Evolutionary conservation across 768 basidiomycete genomes (phyloP).

Genomic region (Termitomyces sp.): DNA sequence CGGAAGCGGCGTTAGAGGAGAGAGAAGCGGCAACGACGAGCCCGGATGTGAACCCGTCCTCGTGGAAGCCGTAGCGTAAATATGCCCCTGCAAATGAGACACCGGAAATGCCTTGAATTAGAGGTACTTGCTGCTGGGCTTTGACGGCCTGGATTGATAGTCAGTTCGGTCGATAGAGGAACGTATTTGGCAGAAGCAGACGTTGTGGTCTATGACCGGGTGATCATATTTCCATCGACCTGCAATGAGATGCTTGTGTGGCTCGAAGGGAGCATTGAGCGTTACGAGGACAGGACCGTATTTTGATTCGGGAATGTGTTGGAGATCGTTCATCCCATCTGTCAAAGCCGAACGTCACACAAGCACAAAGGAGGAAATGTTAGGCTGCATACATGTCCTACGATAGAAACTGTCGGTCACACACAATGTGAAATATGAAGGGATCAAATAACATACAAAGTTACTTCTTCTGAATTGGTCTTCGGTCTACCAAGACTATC

Average conservation of each 20-base stretch:
- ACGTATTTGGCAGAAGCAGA: slow-evolving; percentile 16
- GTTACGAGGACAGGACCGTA: slow-evolving; percentile 67
- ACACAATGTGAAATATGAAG: neutral
- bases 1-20: slow-evolving; percentile 2
- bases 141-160: slow-evolving; percentile 35
- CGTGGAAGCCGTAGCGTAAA: slow-evolving; percentile 76
- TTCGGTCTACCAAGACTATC: slow-evolving; percentile 19
- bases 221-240: slow-evolving; percentile 63
- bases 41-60: slow-evolving; percentile 63
- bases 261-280: slow-evolving; percentile 65
- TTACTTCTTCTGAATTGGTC: slow-evolving; percentile 48
- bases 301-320: slow-evolving; percentile 48
- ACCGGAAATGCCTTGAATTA: slow-evolving; percentile 57
- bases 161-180: neutral
- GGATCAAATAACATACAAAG: slow-evolving; percentile 40
- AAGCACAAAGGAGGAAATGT: neutral
- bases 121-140: slow-evolving; percentile 45
- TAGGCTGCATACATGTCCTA: slow-evolving; percentile 37
- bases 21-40: slow-evolving; percentile 26
- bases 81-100: slow-evolving; percentile 69
- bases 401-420: neutral
- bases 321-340: slow-evolving; percentile 77
- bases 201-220: slow-evolving; percentile 54
- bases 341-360: neutral
- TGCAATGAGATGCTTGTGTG: slow-evolving; percentile 35